Percentiles rank a stretch among this genome's conserved stretches.
Evolutionary conservation across 768 basidiomycete genomes (phyloP).

Genomic region (Roridomyces roridus): DNA sequence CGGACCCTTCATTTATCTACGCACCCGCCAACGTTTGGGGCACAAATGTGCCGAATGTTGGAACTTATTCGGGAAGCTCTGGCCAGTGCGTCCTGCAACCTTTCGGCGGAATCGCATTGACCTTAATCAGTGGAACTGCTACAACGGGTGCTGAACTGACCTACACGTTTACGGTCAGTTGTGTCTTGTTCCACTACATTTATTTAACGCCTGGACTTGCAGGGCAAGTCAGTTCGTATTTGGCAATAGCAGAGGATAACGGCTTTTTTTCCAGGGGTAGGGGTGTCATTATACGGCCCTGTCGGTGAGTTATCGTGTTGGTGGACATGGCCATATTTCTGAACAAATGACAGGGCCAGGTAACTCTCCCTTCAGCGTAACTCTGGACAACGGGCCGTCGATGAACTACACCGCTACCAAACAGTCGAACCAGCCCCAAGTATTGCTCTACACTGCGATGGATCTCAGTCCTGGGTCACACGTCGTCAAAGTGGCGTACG

Average conservation of each 20-base stretch:
- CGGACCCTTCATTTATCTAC: conserved; percentile 31
- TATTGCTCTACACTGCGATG: conserved; percentile 17
- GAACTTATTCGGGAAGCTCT: conserved; percentile 47
- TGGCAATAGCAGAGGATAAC: conserved; percentile 8
- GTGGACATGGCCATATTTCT: not conserved
- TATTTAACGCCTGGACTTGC: not conserved
- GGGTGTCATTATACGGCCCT: conserved; percentile 52
- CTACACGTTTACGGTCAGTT: conserved; percentile 47
- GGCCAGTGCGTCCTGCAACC: conserved; percentile 42
- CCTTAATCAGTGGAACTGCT: conserved; percentile 36
- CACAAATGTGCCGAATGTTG: conserved; percentile 35
- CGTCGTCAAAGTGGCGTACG: conserved; percentile 18
- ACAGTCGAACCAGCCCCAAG: conserved; percentile 31
- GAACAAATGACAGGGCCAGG: conserved; percentile 29
- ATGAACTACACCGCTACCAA: conserved; percentile 29
- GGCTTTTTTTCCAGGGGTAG: conserved; percentile 42
- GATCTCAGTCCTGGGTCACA: conserved; percentile 28
- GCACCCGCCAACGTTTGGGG: conserved; percentile 37
- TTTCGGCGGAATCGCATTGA: not conserved
- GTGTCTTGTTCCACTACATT: not conserved
- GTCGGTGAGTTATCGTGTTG: conserved; percentile 25
- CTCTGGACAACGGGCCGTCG: conserved; percentile 38
- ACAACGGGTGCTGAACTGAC: conserved; percentile 37
- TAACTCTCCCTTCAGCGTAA: conserved; percentile 40
- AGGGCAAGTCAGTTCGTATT: conserved; percentile 22